Conservation (phyloP, 352 stramenopile species). For the Phytophthora cryptogea region DNA sequence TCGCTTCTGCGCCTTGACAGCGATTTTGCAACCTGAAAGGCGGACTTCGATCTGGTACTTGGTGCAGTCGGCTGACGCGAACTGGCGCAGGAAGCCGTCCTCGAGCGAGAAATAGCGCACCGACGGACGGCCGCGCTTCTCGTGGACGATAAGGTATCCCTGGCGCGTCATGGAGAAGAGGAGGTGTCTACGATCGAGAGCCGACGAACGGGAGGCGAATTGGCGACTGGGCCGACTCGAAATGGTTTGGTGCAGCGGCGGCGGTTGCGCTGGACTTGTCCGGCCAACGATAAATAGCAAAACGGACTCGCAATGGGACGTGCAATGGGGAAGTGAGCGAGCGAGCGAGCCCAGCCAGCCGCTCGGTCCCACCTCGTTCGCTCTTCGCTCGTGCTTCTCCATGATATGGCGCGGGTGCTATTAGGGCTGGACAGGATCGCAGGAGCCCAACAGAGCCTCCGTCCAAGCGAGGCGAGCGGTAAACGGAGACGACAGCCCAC, state of each 20-base stretch:
- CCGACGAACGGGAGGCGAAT: slow-evolving; percentile 15
- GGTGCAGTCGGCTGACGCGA: slow-evolving; percentile 38
- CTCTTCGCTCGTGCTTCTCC: slow-evolving; percentile 13
- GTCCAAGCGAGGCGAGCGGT: slow-evolving; percentile 6
- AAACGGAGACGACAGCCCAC: slow-evolving; percentile 1
- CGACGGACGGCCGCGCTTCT: slow-evolving; percentile 53
- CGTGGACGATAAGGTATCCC: slow-evolving; percentile 79
- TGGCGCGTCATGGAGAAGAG: slow-evolving; percentile 59
- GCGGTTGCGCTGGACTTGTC: slow-evolving; percentile 35
- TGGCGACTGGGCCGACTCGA: slow-evolving; percentile 27
- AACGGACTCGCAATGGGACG: slow-evolving; percentile 28
- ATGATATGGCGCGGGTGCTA: slow-evolving; percentile 4
- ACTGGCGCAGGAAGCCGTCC: slow-evolving; percentile 81
- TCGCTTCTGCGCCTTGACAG: slow-evolving; percentile 81
- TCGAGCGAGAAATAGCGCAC: slow-evolving; percentile 82
- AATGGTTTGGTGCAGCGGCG: slow-evolving; percentile 10
- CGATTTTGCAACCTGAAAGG: slow-evolving; percentile 85
- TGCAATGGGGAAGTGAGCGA: slow-evolving; percentile 22
- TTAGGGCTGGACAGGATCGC: background rate
- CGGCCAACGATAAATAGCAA: slow-evolving; percentile 28
- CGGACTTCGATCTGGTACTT: slow-evolving; percentile 66
- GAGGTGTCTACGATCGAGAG: slow-evolving; percentile 4
- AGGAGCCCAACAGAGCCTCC: slow-evolving; percentile 6
- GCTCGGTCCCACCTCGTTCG: slow-evolving; percentile 17
- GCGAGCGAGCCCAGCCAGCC: slow-evolving; percentile 8